Conservation (phyloP, 352 stramenopile genomes). For the Elongisporangium prolatum region DNA sequence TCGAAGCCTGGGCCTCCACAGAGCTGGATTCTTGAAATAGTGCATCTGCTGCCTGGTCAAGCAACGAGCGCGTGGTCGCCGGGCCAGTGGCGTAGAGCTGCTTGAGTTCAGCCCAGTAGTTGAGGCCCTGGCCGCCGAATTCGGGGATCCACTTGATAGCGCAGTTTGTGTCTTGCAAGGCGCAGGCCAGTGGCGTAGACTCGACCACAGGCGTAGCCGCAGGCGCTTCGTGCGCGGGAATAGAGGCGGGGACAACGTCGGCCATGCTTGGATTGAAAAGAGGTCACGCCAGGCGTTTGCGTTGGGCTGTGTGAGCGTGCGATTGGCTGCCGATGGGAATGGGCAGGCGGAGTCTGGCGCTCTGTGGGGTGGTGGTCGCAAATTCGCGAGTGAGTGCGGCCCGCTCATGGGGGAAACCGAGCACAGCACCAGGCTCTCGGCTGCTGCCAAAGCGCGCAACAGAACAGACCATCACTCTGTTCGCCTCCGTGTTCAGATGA, state of each 20-base stretch:
- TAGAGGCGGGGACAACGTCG: not conserved
- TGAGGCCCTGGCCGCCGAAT: slow-evolving; percentile 67
- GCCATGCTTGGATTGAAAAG: not conserved
- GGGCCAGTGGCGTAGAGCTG: slow-evolving; percentile 33
- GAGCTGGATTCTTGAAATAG: slow-evolving; percentile 46
- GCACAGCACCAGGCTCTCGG: not conserved
- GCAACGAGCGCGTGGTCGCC: slow-evolving; percentile 27
- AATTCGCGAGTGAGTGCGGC: not conserved
- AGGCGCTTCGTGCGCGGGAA: not conserved
- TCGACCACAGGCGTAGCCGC: not conserved
- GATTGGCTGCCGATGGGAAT: not conserved
- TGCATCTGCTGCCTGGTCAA: slow-evolving; percentile 36
- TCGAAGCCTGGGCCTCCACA: slow-evolving; percentile 29
- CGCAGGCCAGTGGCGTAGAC: not conserved
- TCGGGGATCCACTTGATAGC: slow-evolving; percentile 31
- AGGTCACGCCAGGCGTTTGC: not conserved
- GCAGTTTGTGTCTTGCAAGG: not conserved
- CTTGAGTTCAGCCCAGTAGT: slow-evolving; percentile 63
- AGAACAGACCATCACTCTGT: not conserved
- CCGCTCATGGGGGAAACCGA: not conserved
- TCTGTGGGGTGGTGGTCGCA: not conserved
- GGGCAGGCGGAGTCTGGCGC: not conserved
- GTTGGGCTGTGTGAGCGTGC: not conserved
- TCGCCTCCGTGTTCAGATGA: not conserved
- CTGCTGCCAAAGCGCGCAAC: not conserved